Percentiles rank a stretch among this genome's conserved stretches.
These are phyloP conservation scores for Xeromyces bisporus DNA, from an alignment of 495 filamentous ascomycete species.

Conservation along the genomic window DNA sequence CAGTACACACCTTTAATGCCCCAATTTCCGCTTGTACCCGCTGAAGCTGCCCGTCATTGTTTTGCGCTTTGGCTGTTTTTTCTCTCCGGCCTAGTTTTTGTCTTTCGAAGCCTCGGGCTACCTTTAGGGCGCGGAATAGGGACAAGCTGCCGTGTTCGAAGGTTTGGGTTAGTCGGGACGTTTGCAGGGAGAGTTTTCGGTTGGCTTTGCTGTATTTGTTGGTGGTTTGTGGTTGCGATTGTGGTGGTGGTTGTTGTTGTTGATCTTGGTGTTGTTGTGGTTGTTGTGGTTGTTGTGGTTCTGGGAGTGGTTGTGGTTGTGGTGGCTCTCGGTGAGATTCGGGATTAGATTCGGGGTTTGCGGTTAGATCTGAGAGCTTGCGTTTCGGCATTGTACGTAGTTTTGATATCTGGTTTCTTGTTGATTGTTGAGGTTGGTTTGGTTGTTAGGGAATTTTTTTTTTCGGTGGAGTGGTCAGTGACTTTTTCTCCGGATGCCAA, in stretches of 20 bases:
- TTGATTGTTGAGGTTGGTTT: too few species aligned
- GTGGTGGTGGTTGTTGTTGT: too few species aligned
- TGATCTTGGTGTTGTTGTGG: too few species aligned
- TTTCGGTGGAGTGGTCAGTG: background rate
- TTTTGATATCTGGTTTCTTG: background rate
- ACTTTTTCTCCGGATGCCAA: too few species aligned
- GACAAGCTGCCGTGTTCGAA: constrained; percentile 40
- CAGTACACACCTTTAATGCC: constrained; percentile 49
- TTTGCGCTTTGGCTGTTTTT: constrained; percentile 43
- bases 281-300: too few species aligned
- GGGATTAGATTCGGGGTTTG: too few species aligned
- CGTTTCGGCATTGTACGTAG: constrained; percentile 28
- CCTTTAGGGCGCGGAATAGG: constrained; percentile 54
- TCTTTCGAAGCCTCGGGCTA: constrained; percentile 71
- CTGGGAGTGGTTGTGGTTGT: too few species aligned
- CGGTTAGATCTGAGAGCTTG: constrained; percentile 24
- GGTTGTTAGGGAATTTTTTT: background rate
- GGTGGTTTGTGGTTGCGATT: too few species aligned
- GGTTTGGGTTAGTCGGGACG: constrained; percentile 30
- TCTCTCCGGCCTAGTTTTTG: constrained; percentile 69
- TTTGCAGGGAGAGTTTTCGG: constrained; percentile 19
- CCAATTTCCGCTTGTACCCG: constrained; percentile 57
- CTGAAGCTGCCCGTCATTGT: constrained; percentile 20
- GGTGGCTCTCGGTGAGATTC: constrained; percentile 3
- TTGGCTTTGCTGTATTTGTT: too few species aligned